A percentile compares a stretch with the other conserved stretches of the same genome.
These are phyloP conservation scores for Aspergillus unguis DNA, from an alignment of 2,329 filamentous ascomycete species.

Conservation along the genomic window DNA sequence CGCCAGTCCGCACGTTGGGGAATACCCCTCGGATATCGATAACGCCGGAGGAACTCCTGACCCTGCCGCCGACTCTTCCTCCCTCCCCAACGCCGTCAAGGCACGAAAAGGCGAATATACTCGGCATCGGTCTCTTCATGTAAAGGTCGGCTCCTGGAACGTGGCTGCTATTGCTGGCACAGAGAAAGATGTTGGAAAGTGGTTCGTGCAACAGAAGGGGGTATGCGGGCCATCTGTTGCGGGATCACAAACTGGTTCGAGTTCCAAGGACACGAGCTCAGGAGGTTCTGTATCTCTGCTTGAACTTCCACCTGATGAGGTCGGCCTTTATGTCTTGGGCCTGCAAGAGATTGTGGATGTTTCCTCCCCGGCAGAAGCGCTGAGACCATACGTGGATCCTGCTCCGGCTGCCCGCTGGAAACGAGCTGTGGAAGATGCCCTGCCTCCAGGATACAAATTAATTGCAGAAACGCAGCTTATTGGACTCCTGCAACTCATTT, in stretches of 20 bases:
- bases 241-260: slow-evolving; percentile 41
- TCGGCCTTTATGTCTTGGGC: slow-evolving; percentile 85
- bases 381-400: slow-evolving; percentile 72
- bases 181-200: slow-evolving; percentile 80
- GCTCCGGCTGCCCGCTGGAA: slow-evolving; percentile 75
- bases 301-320: slow-evolving; percentile 52
- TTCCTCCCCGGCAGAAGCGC: slow-evolving; percentile 71
- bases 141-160: slow-evolving; percentile 96
- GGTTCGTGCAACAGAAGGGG: slow-evolving; percentile 79
- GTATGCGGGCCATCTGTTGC: slow-evolving; percentile 60
- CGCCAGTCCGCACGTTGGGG: slow-evolving; percentile 7
- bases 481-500: slow-evolving; percentile 78
- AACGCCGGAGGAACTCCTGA: slow-evolving; percentile 13
- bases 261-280: slow-evolving; percentile 16
- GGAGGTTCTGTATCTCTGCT: slow-evolving; percentile 18
- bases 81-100: slow-evolving; percentile 60
- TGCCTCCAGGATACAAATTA: slow-evolving; percentile 74
- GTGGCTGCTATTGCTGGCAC: slow-evolving; percentile 80
- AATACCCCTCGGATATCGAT: slow-evolving; percentile 17
- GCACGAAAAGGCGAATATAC: slow-evolving; percentile 77
- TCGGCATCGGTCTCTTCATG: slow-evolving; percentile 66
- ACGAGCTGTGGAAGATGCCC: slow-evolving; percentile 64
- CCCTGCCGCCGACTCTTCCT: slow-evolving; percentile 32
- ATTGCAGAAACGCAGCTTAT: slow-evolving; percentile 81
- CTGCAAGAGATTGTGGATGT: slow-evolving; percentile 92